phyloP scores from a whole-genome alignment of 768 basidiomycete genomes.

The Psilocybe subaeruginosa region DNA sequence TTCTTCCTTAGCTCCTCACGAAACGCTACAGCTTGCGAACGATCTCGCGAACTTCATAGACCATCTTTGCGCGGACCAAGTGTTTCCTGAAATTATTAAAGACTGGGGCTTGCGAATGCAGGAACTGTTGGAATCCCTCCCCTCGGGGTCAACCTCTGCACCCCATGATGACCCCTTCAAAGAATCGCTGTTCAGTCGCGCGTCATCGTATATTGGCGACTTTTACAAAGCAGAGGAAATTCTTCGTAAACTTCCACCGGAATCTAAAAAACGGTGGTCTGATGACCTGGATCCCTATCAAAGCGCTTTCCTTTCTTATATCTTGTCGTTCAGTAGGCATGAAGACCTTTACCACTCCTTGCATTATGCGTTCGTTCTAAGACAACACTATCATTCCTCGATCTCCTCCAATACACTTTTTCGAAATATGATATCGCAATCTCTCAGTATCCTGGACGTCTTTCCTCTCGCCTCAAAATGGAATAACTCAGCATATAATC shows the following conservation, averaged over 20 bases:
- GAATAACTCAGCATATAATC: background rate
- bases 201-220: constrained; percentile 7
- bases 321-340: constrained; percentile 1
- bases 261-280: background rate
- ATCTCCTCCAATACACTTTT: background rate
- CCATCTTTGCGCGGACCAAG: constrained; percentile 15
- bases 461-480: constrained; percentile 3
- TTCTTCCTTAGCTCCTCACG: constrained; percentile 19
- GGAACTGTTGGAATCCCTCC: constrained; percentile 10
- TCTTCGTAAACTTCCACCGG: background rate
- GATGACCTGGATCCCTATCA: background rate
- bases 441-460: background rate
- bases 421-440: background rate
- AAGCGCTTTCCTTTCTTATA: constrained; percentile 1
- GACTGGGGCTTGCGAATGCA: constrained; percentile 14
- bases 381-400: background rate
- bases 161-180: background rate
- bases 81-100: constrained; percentile 5
- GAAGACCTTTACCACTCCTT: background rate
- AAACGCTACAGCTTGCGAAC: constrained; percentile 20
- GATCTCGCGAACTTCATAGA: constrained; percentile 24
- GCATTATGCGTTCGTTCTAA: background rate
- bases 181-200: constrained; percentile 11
- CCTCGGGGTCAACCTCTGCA: background rate
- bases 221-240: constrained; percentile 5